Evolutionary conservation across 352 stramenopile genomes (phyloP).

Genomic region (Elongisporangium prolatum): DNA sequence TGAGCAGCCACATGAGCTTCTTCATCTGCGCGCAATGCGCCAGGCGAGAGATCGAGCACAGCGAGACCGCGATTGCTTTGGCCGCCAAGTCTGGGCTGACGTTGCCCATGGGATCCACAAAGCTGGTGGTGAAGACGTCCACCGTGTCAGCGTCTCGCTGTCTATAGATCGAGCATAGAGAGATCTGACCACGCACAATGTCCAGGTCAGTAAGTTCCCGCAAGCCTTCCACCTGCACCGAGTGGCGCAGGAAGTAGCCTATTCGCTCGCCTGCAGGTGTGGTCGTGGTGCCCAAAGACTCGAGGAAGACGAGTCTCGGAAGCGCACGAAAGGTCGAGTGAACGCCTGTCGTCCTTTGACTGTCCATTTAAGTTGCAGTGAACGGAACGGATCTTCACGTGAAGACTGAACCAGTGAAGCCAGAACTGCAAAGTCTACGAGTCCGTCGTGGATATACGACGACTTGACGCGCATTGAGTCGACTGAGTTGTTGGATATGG

Average conservation of each 20-base stretch:
- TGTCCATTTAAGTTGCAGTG: conserved; percentile 44
- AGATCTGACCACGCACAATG: conserved; percentile 46
- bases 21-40: conserved; percentile 38
- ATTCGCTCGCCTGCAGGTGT: conserved; percentile 28
- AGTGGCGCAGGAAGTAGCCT: conserved; percentile 52
- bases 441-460: conserved; percentile 37
- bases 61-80: conserved; percentile 27
- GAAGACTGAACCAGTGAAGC: conserved; percentile 35
- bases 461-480: conserved; percentile 49
- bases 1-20: conserved; percentile 46
- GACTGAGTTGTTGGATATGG: conserved; percentile 28
- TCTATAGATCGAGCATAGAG: conserved; percentile 39
- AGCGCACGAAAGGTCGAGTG: conserved; percentile 26
- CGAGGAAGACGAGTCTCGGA: conserved; percentile 52
- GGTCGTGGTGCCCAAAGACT: conserved; percentile 34
- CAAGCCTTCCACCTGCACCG: conserved; percentile 34
- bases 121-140: conserved; percentile 42
- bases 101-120: conserved; percentile 36
- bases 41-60: conserved; percentile 26
- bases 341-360: conserved; percentile 1
- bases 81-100: conserved; percentile 29
- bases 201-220: conserved; percentile 3
- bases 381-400: conserved; percentile 37
- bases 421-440: conserved; percentile 48
- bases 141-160: conserved; percentile 36